A percentile compares a stretch with the other conserved stretches of the same genome.
Conservation (phyloP, 2,329 filamentous ascomycete species). For the Paracorniculantispora psalliotae region DNA sequence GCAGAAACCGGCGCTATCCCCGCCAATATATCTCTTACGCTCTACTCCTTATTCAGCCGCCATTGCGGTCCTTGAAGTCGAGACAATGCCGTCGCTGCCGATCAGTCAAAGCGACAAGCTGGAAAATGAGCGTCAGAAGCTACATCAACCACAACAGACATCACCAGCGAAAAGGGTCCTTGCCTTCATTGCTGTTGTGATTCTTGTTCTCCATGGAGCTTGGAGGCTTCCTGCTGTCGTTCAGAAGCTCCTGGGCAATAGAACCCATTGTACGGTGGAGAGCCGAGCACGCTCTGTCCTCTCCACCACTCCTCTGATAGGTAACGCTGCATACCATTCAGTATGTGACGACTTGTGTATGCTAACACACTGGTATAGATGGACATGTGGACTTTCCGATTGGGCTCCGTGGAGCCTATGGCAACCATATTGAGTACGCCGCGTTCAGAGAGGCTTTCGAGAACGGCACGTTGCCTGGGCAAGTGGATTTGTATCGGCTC, state of each 20-base stretch:
- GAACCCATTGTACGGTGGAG: background rate
- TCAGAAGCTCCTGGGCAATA: background rate
- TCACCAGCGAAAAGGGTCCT: background rate
- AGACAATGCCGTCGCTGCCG: slow-evolving; percentile 3
- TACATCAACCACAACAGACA: background rate
- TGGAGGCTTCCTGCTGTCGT: background rate
- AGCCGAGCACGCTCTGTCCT: background rate
- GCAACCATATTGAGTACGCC: slow-evolving; percentile 72
- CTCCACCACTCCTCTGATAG: slow-evolving; percentile 8
- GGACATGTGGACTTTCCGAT: slow-evolving; percentile 88
- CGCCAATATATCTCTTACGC: too few species aligned
- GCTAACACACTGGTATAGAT: slow-evolving; percentile 45
- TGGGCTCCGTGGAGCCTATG: slow-evolving; percentile 58
- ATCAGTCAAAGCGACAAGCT: background rate
- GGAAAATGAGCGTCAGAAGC: background rate
- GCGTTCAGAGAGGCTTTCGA: slow-evolving; percentile 73
- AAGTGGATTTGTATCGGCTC: slow-evolving; percentile 78
- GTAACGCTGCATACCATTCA: background rate
- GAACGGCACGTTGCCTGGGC: slow-evolving; percentile 59
- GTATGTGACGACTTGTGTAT: too few species aligned
- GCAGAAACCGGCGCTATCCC: too few species aligned
- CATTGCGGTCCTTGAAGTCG: background rate
- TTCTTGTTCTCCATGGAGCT: background rate
- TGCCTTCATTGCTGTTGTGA: background rate
- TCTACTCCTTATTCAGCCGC: too few species aligned